Base-by-base conservation (phyloP, 768 basidiomycete genomes). In the Lentinula raphanica region DNA sequence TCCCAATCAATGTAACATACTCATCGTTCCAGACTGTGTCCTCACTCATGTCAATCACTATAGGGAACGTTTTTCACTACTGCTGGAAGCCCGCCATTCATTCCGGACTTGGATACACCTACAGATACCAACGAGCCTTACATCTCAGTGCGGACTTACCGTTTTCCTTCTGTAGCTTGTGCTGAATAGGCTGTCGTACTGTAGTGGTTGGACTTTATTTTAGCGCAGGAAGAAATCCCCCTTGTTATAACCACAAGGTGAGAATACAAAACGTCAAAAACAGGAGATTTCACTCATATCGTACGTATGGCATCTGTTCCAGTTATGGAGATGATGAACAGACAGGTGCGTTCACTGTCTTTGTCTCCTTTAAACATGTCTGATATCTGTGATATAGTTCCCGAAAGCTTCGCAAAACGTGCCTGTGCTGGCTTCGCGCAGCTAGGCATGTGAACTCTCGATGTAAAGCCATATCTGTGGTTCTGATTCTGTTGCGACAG, bases 251-350 rank as follows among this genome's bases (percentile, higher is more conserved):
- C 86, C 0, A 89, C 86, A 21, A 50, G 49, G 49, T 50, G 31
- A 50, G 31, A 50, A 21, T 2, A 0, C 32, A 2, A 11, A 48
- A 28, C 17, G 5, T n/a, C 28, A 12, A 17, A 15, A 31, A 25
- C 23, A 11, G 39, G 13, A 35, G 12, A 21, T n/a, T 17, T 13
- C 5, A 32, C 15, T 13, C 31, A 12, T 11, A 36, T 11, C 2
- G 13, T 17, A 25, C 31, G 13, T 11, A 36, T 11, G 1, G 13
- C 9, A 25, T 15, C 35, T 9, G 4, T 2, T 17, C 15, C 0
- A 87, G 85, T 61, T 90, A 90, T 65, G 85, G 79, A 3, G 88
- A 90, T 48, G 78, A 82, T 58, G 89, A 91, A 57, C 87, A 87
- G 66, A 84, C 86, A 28, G 81, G 86, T 85, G 58, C 38, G 64